These are phyloP conservation scores for Phytophthora constricta DNA, from an alignment of 352 stramenopile genomes.

Conservation along the genomic window DNA sequence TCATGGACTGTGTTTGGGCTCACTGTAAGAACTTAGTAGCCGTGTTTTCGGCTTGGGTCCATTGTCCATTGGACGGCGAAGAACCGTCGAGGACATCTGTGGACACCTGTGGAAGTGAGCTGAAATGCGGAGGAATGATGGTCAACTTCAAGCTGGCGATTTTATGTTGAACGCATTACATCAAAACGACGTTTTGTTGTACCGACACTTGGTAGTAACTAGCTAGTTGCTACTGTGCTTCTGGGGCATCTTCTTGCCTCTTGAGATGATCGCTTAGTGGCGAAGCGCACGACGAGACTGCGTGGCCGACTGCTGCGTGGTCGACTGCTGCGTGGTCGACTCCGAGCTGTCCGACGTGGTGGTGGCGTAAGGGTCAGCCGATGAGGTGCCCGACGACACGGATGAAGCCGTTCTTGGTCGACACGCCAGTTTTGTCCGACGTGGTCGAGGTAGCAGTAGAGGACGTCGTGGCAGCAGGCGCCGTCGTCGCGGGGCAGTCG, in stretches of 20 bases:
- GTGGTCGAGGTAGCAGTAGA: conserved; percentile 7
- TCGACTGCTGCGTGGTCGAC: conserved; percentile 12
- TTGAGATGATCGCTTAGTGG: conserved; percentile 22
- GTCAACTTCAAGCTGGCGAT: too few relatives aligned
- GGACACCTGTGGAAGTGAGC: too few relatives aligned
- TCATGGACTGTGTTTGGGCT: too few relatives aligned
- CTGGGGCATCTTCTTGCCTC: conserved; percentile 5
- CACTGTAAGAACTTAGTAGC: too few relatives aligned
- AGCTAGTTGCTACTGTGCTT: too few relatives aligned
- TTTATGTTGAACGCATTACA: too few relatives aligned
- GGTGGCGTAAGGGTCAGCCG: conserved; percentile 20
- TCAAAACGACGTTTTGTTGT: too few relatives aligned
- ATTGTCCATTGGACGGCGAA: too few relatives aligned
- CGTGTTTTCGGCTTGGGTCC: too few relatives aligned
- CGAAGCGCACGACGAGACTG: conserved; percentile 29
- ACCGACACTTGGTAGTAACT: too few relatives aligned
- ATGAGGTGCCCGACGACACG: conserved; percentile 19
- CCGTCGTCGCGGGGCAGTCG: not conserved
- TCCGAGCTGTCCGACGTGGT: conserved; percentile 14
- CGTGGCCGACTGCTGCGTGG: conserved; percentile 26
- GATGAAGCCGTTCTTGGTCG: conserved; percentile 10
- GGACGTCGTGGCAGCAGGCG: not conserved
- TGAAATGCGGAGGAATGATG: too few relatives aligned
- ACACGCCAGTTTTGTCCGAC: conserved; percentile 21
- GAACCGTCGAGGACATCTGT: too few relatives aligned